Percentiles rank a stretch among this genome's conserved stretches.
phyloP scores from a whole-genome alignment of 108 stramenopile species.

The Poteriospumella lacustris region DNA sequence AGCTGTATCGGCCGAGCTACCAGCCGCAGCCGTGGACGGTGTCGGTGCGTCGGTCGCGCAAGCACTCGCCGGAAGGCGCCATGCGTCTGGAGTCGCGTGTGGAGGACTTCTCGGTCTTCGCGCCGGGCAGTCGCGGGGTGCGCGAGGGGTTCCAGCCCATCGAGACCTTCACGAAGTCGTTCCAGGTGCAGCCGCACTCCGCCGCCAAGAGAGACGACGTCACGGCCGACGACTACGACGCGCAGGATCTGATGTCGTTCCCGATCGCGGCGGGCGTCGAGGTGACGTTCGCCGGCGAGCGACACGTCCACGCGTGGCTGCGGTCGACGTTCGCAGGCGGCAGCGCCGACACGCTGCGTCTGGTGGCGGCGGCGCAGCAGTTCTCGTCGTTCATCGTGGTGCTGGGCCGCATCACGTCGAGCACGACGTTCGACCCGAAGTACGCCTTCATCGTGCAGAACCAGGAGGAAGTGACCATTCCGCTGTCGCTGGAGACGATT shows the following conservation, averaged over 20 bases:
- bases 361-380: background rate
- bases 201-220: too few relatives aligned
- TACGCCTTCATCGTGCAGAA: conserved; percentile 75
- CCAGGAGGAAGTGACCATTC: conserved; percentile 78
- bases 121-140: too few relatives aligned
- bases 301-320: background rate
- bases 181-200: too few relatives aligned
- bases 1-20: too few relatives aligned
- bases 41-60: too few relatives aligned
- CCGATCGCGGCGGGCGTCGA: background rate
- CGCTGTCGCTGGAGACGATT: conserved; percentile 64
- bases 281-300: background rate
- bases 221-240: too few relatives aligned
- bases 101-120: too few relatives aligned
- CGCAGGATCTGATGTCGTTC: conserved; percentile 10
- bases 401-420: conserved; percentile 63
- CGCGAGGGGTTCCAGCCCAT: too few relatives aligned
- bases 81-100: too few relatives aligned
- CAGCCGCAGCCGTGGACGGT: too few relatives aligned
- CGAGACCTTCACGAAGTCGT: too few relatives aligned
- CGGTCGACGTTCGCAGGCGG: background rate
- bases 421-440: conserved; percentile 62
- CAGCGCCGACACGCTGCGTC: background rate
- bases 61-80: too few relatives aligned
- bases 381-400: conserved; percentile 17